A percentile compares a stretch with the other conserved stretches of the same genome.
phyloP scores from a whole-genome alignment of 2,329 filamentous ascomycete genomes.

The Clarireedia paspali region DNA sequence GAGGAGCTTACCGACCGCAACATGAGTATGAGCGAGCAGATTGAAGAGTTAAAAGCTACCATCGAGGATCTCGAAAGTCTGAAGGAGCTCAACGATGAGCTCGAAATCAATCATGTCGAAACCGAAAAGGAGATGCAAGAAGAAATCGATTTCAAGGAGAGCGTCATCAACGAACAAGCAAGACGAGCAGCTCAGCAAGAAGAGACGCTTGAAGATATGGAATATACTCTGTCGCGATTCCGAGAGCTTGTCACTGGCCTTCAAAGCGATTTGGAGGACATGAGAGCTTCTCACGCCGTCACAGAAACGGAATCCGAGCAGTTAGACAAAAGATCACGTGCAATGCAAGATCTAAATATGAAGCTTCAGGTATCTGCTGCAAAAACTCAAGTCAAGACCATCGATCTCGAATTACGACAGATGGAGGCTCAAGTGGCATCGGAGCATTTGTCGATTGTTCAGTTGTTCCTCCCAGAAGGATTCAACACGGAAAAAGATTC shows the following conservation, averaged over 20 bases:
- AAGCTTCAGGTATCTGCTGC: conserved; percentile 85
- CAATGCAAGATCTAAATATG: conserved; percentile 95
- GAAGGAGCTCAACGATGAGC: conserved; percentile 88
- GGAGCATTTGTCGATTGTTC: conserved; percentile 82
- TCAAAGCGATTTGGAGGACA: conserved; percentile 82
- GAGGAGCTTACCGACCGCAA: conserved; percentile 87
- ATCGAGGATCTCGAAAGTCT: conserved; percentile 84
- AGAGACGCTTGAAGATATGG: conserved; percentile 73
- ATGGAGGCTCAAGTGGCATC: conserved; percentile 83
- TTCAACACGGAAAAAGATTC: conserved; percentile 77
- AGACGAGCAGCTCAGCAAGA: conserved; percentile 70
- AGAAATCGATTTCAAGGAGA: conserved; percentile 83
- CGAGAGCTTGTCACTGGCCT: conserved; percentile 79
- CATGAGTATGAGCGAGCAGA: conserved; percentile 71
- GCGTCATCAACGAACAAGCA: conserved; percentile 72
- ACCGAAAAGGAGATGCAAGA: conserved; percentile 92
- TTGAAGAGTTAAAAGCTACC: conserved; percentile 72
- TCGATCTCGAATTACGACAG: conserved; percentile 79
- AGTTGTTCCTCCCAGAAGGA: conserved; percentile 79
- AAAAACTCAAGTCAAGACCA: conserved; percentile 89
- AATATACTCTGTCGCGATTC: conserved; percentile 84
- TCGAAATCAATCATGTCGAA: conserved; percentile 88
- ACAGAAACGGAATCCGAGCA: conserved; percentile 91
- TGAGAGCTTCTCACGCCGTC: conserved; percentile 84
- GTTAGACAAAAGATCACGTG: conserved; percentile 76